Evolutionary conservation across 2,329 filamentous ascomycete species (phyloP).

Genomic region (Tolypocladium nubicola): DNA sequence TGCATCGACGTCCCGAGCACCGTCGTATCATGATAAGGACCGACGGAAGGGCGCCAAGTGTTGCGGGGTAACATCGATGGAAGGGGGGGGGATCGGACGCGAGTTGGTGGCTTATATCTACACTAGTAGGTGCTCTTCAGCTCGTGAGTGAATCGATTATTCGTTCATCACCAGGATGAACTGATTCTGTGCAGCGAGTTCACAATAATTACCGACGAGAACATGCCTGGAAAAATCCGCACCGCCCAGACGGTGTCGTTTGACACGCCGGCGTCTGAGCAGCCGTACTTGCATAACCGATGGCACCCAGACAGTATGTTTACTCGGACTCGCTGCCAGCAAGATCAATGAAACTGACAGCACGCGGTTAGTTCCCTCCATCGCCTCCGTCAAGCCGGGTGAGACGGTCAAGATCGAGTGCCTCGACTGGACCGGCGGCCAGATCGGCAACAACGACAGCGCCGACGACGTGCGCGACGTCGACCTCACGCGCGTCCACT

Average conservation of each 20-base stretch:
- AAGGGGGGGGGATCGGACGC: too few relatives aligned
- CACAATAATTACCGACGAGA: not conserved
- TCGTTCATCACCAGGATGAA: too few relatives aligned
- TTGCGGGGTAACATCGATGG: not conserved
- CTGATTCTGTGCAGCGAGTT: not conserved
- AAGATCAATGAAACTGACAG: not conserved
- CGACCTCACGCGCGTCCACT: slow-evolving; percentile 76
- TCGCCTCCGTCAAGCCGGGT: slow-evolving; percentile 63
- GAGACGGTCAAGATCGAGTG: slow-evolving; percentile 94
- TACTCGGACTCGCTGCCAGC: not conserved
- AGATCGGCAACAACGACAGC: slow-evolving; percentile 80
- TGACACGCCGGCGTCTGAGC: slow-evolving; percentile 59
- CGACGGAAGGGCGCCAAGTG: not conserved
- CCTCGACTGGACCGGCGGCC: slow-evolving; percentile 73
- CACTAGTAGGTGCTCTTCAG: too few relatives aligned
- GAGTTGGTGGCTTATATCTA: not conserved
- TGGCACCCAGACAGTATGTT: slow-evolving; percentile 81
- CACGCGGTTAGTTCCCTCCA: slow-evolving; percentile 54
- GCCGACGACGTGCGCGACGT: slow-evolving; percentile 83
- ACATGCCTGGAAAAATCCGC: slow-evolving; percentile 41
- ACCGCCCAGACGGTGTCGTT: slow-evolving; percentile 41
- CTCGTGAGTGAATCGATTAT: not conserved
- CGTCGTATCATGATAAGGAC: not conserved
- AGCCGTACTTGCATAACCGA: slow-evolving; percentile 66
- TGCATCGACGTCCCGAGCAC: not conserved